Conservation (phyloP, 805 yeast genomes). For the Candida suzukii region DNA sequence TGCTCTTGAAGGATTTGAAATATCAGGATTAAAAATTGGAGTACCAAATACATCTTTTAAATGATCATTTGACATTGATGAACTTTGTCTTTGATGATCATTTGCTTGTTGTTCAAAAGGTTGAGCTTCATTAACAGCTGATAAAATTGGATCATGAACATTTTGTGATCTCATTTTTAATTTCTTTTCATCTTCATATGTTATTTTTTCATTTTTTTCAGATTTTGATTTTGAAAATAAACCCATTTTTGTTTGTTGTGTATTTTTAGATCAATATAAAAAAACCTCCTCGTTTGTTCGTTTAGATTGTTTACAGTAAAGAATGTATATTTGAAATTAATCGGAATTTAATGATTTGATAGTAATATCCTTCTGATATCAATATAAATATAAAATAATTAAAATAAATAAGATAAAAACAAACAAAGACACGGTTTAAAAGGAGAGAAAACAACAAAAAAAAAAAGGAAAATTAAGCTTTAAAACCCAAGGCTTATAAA, state of each 20-base stretch:
- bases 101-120: conserved; percentile 70
- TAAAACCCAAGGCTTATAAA: too few relatives aligned
- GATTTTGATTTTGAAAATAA: conserved; percentile 32
- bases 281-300: too few relatives aligned
- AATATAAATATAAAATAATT: too few relatives aligned
- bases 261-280: too few relatives aligned
- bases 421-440: too few relatives aligned
- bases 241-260: conserved; percentile 28
- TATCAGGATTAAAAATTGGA: conserved; percentile 70
- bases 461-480: too few relatives aligned
- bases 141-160: conserved; percentile 82
- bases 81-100: conserved; percentile 26
- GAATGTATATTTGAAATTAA: too few relatives aligned
- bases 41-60: conserved; percentile 82
- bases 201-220: conserved; percentile 29
- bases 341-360: too few relatives aligned
- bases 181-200: conserved; percentile 44
- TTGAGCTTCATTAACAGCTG: conserved; percentile 92
- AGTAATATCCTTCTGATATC: too few relatives aligned
- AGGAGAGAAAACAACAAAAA: too few relatives aligned
- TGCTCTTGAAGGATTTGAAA: conserved; percentile 87
- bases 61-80: conserved; percentile 28
- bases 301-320: too few relatives aligned
- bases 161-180: conserved; percentile 61
- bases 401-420: too few relatives aligned